Evolutionary conservation across 441 rosid species (phyloP), one percentile per base, ranked within the genome.

Genomic region (Eugenia klotzschiana): DNA sequence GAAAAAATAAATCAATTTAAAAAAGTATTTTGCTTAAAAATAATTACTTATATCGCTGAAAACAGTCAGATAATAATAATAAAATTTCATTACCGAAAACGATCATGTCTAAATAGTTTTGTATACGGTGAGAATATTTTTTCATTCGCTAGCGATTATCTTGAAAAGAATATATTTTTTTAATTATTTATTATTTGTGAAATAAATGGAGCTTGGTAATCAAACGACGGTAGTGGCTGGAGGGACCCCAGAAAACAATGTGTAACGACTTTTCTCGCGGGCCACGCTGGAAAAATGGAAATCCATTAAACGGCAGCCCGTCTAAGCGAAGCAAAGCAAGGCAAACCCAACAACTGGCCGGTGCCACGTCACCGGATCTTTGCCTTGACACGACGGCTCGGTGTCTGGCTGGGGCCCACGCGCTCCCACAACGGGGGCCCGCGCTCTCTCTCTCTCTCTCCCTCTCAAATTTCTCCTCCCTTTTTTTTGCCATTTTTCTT

Each of bases 361-460:
- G 90, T 87, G 90, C 85, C 91, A 86, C 86, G 88, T 86, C 88
- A 83, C 84, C 92, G 89, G 91, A 87, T 84, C 84, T 64, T 89
- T 85, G 73, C 81, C 86, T 87, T 82, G 60, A 85, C 87, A 83
- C 84, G 87, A 85, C 86, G 85, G 52, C 81, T 56, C 81, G 80
- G 84, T 82, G 25, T 22, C 64, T 60, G 29, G 25, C 83, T 54
- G 23, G 29, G 29, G 79, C 56, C 72, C 51, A 25, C 51, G 72
- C 22, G 72, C 40, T 27, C 72, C 9, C 72, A 4, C 22, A 58
- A n/a, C n/a, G n/a, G n/a, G n/a, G 37, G 20, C 37, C 1, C 20
- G 8, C 73, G 16, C 73, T 58, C 41, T 27, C 26, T 9, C 72
- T 25, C 64, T 25, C 29, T 55, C 40, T n/a, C n/a, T n/a, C n/a